Evolutionary conservation across 371 early-diverging fungal species (phyloP), one percentile per base, ranked within the genome.

Genomic region (Smittium mucronatum): DNA sequence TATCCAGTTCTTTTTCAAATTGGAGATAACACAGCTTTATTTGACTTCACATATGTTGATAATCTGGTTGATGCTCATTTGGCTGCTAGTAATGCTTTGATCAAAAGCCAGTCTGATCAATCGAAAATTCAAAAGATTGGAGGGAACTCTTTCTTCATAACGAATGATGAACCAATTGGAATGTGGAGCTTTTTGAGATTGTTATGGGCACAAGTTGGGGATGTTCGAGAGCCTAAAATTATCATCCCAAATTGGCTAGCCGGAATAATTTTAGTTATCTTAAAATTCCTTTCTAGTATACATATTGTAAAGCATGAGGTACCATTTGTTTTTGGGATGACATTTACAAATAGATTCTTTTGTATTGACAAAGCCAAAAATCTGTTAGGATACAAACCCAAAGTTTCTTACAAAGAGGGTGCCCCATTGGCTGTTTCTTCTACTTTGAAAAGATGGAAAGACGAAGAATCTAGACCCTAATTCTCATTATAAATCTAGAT

Each of bases 41-140:
- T 92, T 80, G 95, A 95, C 75, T 93, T 87, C 76, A 95, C 95
- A 15, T 94, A 93, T 75, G 96, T 96, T 30, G 93, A 88, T 72
- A 96, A 96, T 69, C 87, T 90, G 17, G 93, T 95, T 1, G 86
- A 92, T 66, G 93, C 93, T 17, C 97, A 94, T 73, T 76, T 94
- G 1, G 81, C 93, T 65, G 94, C 94, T 16, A 90, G 89, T 1
- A 88, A 94, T 63, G 88, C 86, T 72, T 77, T 94, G 35, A 75
- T 73, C 34, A 77, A 78, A n/a, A 71, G 76, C 26, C 32, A 69
- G 58, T 63, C 70, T n/a, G 72, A 47, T 47, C 21, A 11, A 47
- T 5, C 5, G 21, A 47, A 21, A 47, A 47, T 47, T 47, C 21
- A 69, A 1, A 63, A 69, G 28, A 73, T 76, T 2, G 79, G 79